phyloP scores from a whole-genome alignment of 78 protist species.

The Tieghemostelium lacteum region DNA sequence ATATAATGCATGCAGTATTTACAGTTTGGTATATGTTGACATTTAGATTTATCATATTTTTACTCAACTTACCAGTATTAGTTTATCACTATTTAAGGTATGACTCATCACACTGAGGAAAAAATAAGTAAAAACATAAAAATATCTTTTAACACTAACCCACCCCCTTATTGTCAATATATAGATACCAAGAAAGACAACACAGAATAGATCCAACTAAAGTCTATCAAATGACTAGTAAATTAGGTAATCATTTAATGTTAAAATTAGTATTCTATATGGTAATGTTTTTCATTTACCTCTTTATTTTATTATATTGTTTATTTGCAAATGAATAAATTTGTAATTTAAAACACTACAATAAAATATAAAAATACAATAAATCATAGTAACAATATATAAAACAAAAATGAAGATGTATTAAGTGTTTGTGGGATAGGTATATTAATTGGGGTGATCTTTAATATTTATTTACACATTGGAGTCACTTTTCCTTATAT shows the following conservation, averaged over 20 bases:
- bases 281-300: constrained; percentile 72
- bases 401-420: too few relatives aligned
- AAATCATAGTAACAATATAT: too few relatives aligned
- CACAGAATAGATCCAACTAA: constrained; percentile 61
- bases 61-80: constrained; percentile 51
- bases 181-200: constrained; percentile 51
- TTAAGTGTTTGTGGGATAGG: too few relatives aligned
- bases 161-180: background rate
- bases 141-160: background rate
- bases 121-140: background rate
- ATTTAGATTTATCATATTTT: constrained; percentile 41
- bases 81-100: constrained; percentile 60
- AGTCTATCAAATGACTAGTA: constrained; percentile 56
- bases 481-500: background rate
- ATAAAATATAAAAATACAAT: background rate
- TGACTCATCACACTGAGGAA: too few relatives aligned
- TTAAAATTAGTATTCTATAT: constrained; percentile 67
- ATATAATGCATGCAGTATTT: constrained; percentile 51
- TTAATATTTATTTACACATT: background rate
- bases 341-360: background rate
- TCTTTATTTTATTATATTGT: constrained; percentile 46
- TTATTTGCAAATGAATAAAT: constrained; percentile 7
- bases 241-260: constrained; percentile 78
- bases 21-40: constrained; percentile 69
- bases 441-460: background rate